Evolutionary conservation across 768 basidiomycete species (phyloP).

Genomic region (Chiua virens): DNA sequence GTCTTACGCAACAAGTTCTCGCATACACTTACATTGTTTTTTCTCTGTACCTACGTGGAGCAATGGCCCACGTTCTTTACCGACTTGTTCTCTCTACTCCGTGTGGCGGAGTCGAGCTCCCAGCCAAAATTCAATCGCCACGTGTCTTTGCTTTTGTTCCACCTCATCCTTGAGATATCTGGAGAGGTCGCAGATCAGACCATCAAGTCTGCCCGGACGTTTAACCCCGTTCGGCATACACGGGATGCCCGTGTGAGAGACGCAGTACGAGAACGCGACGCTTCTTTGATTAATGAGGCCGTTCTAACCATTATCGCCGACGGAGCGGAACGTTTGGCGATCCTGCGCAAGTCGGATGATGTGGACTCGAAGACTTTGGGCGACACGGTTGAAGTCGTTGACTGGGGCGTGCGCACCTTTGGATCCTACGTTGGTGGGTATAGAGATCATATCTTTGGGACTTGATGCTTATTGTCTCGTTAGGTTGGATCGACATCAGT

Average conservation of each 20-base stretch:
- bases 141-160: constrained; percentile 86
- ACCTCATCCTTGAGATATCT: constrained; percentile 90
- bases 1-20: constrained; percentile 95
- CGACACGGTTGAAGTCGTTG: constrained; percentile 73
- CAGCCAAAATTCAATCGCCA: constrained; percentile 74
- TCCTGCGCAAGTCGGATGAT: constrained; percentile 46
- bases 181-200: constrained; percentile 97
- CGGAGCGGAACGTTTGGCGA: constrained; percentile 56
- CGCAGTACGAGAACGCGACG: constrained; percentile 87
- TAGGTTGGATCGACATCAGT: constrained; percentile 98
- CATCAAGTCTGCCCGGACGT: constrained; percentile 83
- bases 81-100: constrained; percentile 74
- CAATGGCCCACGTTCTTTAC: constrained; percentile 87
- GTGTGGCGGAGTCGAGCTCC: constrained; percentile 53
- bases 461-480: background rate
- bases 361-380: constrained; percentile 52
- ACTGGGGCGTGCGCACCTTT: constrained; percentile 91
- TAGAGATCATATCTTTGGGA: background rate
- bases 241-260: constrained; percentile 88
- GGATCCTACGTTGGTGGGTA: constrained; percentile 91
- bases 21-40: constrained; percentile 85
- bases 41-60: constrained; percentile 81
- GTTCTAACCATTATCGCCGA: constrained; percentile 83
- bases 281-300: constrained; percentile 80
- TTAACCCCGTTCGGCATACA: constrained; percentile 64